Conservation (phyloP, 345 rosid genomes). For the Gossypium thurberi region DNA sequence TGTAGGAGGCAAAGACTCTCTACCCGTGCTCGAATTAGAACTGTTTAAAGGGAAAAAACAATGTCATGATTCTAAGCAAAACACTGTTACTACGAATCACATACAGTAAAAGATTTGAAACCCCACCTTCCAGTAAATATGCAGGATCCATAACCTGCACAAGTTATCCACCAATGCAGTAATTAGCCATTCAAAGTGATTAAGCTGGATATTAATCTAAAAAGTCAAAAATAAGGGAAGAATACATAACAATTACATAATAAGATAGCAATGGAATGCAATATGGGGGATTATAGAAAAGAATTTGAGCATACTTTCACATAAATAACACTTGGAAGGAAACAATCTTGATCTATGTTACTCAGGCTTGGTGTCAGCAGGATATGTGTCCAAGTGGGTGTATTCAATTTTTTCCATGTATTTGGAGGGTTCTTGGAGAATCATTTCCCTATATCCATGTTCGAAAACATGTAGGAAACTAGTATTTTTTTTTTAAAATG, state of each 20-base stretch:
- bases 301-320: neutral
- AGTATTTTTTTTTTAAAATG: too few species aligned
- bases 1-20: slow-evolving; percentile 31
- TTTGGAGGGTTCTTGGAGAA: too few species aligned
- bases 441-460: too few species aligned
- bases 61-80: neutral
- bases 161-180: neutral
- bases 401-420: too few species aligned
- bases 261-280: neutral
- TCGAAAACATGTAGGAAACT: too few species aligned
- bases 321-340: neutral
- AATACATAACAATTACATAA: neutral
- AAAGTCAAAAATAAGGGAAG: neutral
- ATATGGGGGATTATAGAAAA: neutral
- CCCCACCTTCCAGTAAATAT: slow-evolving; percentile 73
- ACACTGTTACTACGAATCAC: neutral
- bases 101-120: slow-evolving; percentile 1
- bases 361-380: too few species aligned
- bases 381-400: too few species aligned
- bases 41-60: slow-evolving; percentile 31
- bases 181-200: neutral
- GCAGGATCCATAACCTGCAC: slow-evolving; percentile 74
- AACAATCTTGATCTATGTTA: neutral
- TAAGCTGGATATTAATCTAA: neutral
- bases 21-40: slow-evolving; percentile 31